A percentile compares a stretch with the other conserved stretches of the same genome.
phyloP scores from a whole-genome alignment of 164 flowering plant genomes.

The Cinnamomum chago region DNA sequence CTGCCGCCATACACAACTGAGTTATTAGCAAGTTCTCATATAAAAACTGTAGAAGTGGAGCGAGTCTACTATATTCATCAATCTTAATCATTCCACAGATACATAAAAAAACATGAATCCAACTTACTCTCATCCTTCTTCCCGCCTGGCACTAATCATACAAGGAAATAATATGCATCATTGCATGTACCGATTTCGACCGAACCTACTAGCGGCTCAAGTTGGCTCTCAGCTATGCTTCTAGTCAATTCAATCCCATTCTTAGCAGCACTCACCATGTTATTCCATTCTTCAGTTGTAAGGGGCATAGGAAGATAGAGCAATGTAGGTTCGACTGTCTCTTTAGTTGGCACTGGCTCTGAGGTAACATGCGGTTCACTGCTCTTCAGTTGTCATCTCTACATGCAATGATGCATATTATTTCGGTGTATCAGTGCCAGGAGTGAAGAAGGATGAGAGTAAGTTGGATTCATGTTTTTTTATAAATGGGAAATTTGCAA shows the following conservation, averaged over 20 bases:
- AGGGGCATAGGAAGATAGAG: constrained; percentile 50
- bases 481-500: too few species aligned
- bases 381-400: constrained; percentile 46
- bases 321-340: constrained; percentile 35
- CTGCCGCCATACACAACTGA: constrained; percentile 38
- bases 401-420: constrained; percentile 54
- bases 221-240: constrained; percentile 44
- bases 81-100: constrained; percentile 14
- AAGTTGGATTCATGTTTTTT: constrained; percentile 20
- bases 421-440: constrained; percentile 70
- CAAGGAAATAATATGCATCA: constrained; percentile 59
- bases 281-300: constrained; percentile 37
- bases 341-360: constrained; percentile 30
- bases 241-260: constrained; percentile 53
- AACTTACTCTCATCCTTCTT: constrained; percentile 61
- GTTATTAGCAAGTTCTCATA: constrained; percentile 35
- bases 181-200: constrained; percentile 60
- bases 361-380: too few species aligned
- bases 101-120: neutral
- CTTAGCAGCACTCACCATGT: constrained; percentile 32
- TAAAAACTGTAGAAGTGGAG: constrained; percentile 36
- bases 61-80: constrained; percentile 34
- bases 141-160: constrained; percentile 63
- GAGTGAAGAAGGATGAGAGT: constrained; percentile 65
- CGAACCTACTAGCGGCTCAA: constrained; percentile 53